A percentile compares a stretch with the other conserved stretches of the same genome.
Evolutionary conservation across 257 asterid genomes (phyloP).

Genomic region (Catharanthus roseus): DNA sequence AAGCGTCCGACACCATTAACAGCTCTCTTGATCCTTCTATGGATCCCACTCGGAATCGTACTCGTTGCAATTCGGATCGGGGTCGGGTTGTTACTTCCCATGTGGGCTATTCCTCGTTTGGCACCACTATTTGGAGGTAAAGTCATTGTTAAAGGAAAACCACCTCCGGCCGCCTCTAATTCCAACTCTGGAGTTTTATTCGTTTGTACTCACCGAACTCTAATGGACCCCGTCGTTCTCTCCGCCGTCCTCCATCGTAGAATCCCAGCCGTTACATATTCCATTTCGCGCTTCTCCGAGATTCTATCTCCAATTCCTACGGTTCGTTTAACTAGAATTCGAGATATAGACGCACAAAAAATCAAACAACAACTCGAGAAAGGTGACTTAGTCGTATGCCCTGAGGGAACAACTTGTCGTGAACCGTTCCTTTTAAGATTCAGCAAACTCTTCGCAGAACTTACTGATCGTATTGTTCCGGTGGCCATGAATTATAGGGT

Average conservation of each 20-base stretch:
- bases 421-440: conserved; percentile 76
- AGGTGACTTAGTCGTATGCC: conserved; percentile 74
- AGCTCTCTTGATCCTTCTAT: conserved; percentile 59
- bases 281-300: conserved; percentile 66
- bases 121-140: conserved; percentile 59
- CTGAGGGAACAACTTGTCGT: conserved; percentile 85
- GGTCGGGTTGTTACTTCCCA: conserved; percentile 50
- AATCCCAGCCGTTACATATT: conserved; percentile 81
- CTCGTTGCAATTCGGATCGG: conserved; percentile 51
- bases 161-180: conserved; percentile 48
- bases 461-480: conserved; percentile 76
- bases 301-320: conserved; percentile 85
- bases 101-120: conserved; percentile 35
- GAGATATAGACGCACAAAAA: conserved; percentile 58
- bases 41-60: conserved; percentile 69
- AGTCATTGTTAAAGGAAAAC: conserved; percentile 64
- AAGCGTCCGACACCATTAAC: conserved; percentile 65
- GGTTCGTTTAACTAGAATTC: conserved; percentile 58
- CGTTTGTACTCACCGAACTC: conserved; percentile 80
- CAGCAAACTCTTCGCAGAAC: conserved; percentile 77
- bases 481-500: conserved; percentile 82
- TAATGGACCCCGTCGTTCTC: conserved; percentile 81
- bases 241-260: conserved; percentile 66
- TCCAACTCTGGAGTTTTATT: conserved; percentile 56
- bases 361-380: conserved; percentile 53